Base-by-base conservation (phyloP, 83 land plant genomes). In the Picea abies region DNA sequence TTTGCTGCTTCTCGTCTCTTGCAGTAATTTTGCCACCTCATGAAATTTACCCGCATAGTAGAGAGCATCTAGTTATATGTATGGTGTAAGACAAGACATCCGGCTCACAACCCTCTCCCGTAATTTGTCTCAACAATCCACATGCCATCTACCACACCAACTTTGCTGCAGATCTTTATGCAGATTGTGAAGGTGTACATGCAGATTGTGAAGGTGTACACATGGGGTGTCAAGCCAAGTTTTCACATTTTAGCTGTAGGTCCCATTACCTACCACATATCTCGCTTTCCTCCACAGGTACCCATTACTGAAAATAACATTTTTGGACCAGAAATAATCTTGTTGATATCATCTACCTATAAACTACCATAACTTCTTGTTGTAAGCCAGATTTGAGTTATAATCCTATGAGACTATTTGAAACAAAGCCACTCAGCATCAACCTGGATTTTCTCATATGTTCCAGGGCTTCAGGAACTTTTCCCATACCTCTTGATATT, bases 151-250 rank as follows among this genome's bases (percentile, higher is more conserved):
- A 90, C 83, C 58, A 80, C 89, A 41, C 93, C 91, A 56, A 87
- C 90, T 78, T 82, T 78, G 49, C 91, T 91, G 26, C 88, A 88
- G 1, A 80, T 79, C 76, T 88, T 86, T 20, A n/a, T n/a, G n/a
- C n/a, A n/a, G n/a, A n/a, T n/a, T n/a, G n/a, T n/a, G n/a, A n/a
- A n/a, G n/a, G n/a, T n/a, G n/a, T n/a, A n/a, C n/a, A 92, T 89
- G 78, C 94, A 92, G 44, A 92, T 92, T 4, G 91, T 92, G 64
- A 84, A 92, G 12, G 94, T 92, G 81, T 92, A 89, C 3, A 89
- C 84, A 85, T 92, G 89, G 2, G 90, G 94, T 84, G 70, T 86
- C 82, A 92, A 90, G 7, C 90, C 94, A 81, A 88, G 71, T n/a
- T 63, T 73, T 63, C 86, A 84, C 91, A 92, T 86, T 77, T 92